Base-by-base conservation (phyloP, 495 filamentous ascomycete species). In the Trichocladium antarcticum region DNA sequence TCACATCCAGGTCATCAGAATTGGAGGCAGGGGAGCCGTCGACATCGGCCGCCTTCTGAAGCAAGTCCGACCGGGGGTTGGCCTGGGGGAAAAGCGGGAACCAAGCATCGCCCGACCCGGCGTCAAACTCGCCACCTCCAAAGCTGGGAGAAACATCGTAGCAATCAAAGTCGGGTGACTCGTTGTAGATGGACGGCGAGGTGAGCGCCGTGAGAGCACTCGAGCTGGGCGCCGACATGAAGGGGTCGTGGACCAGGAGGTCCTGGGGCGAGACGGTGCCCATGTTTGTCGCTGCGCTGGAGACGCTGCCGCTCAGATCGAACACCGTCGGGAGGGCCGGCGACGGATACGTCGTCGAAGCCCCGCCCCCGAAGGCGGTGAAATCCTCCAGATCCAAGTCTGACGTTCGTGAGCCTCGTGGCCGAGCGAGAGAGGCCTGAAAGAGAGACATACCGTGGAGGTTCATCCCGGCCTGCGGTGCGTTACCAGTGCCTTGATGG, bases 201-300 rank as follows among this genome's bases (percentile, higher is more conserved):
- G 88, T 92, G 56, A 95, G 57, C 50, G 88, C 81, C 6, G 89
- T 93, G 60, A 88, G 84, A 12, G 87, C 80, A 35, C 82, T 73
- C 0, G 89, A 95, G 45, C 87, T 85, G 34, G 88, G 87, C 24
- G 87, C 80, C 46, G 88, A 92, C 57, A 73, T 68, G 57, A 71
- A 71, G 15, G 74, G 70, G 51, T 87, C 83, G 43, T 64, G 58
- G 52, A 84, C 66, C 60, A 88, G 74, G 37, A 95, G 68, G 56
- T 95, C 88, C 63, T 83, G 80, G 12, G 90, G 90, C 46, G 90
- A 97, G 40, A 97, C 75, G 16, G 89, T 94, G 55, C 72, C 78
- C 59, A 77, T 59, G 61, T 76, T 75, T 56, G 65, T 57, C 38
- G 64, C 51, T 19, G 68, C 53, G 62, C 68, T 64, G 31, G 69